Base-by-base conservation (phyloP, 139 green algal species). In the Coccomyxa sp. region DNA sequence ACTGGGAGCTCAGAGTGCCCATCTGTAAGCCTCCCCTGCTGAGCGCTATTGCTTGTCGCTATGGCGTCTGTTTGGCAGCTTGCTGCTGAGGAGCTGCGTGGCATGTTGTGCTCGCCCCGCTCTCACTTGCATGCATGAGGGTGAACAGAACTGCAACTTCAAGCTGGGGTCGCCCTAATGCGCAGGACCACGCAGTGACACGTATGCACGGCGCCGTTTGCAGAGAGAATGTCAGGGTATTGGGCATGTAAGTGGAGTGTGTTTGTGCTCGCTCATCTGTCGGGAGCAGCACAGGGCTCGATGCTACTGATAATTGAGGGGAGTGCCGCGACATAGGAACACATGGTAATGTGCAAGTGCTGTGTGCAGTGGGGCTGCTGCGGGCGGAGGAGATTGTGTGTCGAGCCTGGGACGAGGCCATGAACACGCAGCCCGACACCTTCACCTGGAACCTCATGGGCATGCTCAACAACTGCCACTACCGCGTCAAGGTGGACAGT, bases 401-500 rank as follows among this genome's bases (percentile, higher is more conserved):
- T 68, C 90, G 95, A 18, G 94, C 94, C 7, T 95, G 89, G 86
- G 93, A 98, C 79, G 86, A 87, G 70, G 77, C 54, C 78, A 92
- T 92, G 86, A 98, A 98, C 90, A 92, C 89, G 6, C 94, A 98
- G 88, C 94, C 94, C 27, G 58, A 84, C 33, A 35, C 38, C n/a
- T 76, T 58, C 71, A 96, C 93, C 2, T 99, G 96, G 96, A 99
- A 98, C 77, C 39, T 98, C 38, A 97, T 99, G 93, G 96, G 96
- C 80, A 98, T 99, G 96, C 94, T 98, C 89, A 99, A 99, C 92
- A 99, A 99, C 89, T 94, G 89, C 84, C 89, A 92, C 79, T 98
- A 93, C 86, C 81, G 87, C 78, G 75, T 86, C 64, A 88, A 84
- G 76, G 8, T 55, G 55, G 36, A 36, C 44, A 10, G 73, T 41